Conservation (phyloP, 768 basidiomycete species). For the Hygrophoropsis aurantiaca region DNA sequence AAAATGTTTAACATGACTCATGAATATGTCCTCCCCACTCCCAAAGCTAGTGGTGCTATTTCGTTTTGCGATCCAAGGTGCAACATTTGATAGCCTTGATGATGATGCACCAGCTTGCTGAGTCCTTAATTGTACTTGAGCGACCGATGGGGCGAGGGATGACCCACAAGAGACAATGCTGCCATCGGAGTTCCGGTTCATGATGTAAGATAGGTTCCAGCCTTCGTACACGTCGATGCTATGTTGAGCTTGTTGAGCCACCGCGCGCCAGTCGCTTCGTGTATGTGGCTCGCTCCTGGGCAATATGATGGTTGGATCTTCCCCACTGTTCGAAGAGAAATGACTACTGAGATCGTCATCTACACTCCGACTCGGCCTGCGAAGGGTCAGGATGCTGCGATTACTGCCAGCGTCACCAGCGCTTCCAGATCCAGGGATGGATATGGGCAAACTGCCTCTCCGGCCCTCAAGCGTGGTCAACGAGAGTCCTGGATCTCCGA, state of each 20-base stretch:
- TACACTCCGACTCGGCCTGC: conserved; percentile 60
- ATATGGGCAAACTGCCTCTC: conserved; percentile 62
- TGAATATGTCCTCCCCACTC: conserved; percentile 10
- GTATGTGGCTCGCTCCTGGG: conserved; percentile 47
- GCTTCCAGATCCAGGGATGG: conserved; percentile 43
- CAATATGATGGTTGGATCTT: conserved; percentile 27
- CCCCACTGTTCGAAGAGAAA: conserved; percentile 17
- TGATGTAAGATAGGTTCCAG: conserved; percentile 30
- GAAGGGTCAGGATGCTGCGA: conserved; percentile 55
- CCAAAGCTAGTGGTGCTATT: conserved; percentile 29
- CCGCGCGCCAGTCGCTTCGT: conserved; percentile 52
- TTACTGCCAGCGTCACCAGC: conserved; percentile 20
- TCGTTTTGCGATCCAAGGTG: conserved; percentile 26
- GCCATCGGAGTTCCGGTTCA: conserved; percentile 29
- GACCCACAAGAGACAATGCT: conserved; percentile 29
- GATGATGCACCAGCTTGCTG: conserved; percentile 3
- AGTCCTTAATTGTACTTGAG: conserved; percentile 8
- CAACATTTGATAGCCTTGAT: conserved; percentile 5
- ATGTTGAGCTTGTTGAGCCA: conserved; percentile 26
- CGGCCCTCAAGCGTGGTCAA: conserved; percentile 26
- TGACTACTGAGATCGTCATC: conserved; percentile 43
- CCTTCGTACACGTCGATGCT: conserved; percentile 3
- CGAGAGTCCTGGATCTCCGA: conserved; percentile 24
- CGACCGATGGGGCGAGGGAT: conserved; percentile 18
- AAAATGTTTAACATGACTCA: conserved; percentile 9